Evolutionary conservation across 345 rosid genomes (phyloP).

Genomic region (Eucalyptus urophylla): DNA sequence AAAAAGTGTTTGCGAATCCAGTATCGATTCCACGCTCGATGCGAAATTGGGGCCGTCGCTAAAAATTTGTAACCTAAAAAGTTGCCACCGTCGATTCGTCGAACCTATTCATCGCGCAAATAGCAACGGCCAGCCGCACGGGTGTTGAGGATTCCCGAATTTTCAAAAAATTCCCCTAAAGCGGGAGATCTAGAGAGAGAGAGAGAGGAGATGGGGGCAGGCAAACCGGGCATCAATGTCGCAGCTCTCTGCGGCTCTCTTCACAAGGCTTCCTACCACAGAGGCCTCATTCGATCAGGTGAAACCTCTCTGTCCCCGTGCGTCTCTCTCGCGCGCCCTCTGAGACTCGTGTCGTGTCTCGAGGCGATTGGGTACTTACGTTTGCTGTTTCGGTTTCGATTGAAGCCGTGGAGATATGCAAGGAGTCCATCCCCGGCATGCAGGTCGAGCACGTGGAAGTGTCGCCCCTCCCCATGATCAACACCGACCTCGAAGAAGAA

Average conservation of each 20-base stretch:
- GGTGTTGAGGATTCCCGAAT: neutral
- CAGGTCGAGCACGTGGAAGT: conserved; percentile 45
- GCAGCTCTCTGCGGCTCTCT: conserved; percentile 83
- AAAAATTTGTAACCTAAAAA: too few species aligned
- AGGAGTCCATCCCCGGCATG: conserved; percentile 30
- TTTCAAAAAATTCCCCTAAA: neutral
- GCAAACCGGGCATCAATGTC: conserved; percentile 34
- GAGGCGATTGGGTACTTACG: neutral
- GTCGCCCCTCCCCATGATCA: conserved; percentile 49
- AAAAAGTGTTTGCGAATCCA: too few species aligned
- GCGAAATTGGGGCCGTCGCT: too few species aligned
- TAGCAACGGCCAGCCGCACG: too few species aligned
- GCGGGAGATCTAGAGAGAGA: neutral
- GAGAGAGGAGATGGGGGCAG: conserved; percentile 5
- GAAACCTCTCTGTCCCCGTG: neutral
- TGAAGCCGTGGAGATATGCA: conserved; percentile 28
- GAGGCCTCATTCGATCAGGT: conserved; percentile 70
- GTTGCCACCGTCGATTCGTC: too few species aligned
- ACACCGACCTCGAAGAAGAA: conserved; percentile 57
- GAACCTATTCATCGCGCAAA: too few species aligned
- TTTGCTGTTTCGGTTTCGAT: neutral
- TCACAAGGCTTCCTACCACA: conserved; percentile 56
- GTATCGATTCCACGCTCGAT: too few species aligned
- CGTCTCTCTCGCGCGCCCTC: neutral
- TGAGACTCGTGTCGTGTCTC: neutral